phyloP scores from a whole-genome alignment of 192 early-diverging fungal genomes.

The Gryganskiella cystojenkinii region DNA sequence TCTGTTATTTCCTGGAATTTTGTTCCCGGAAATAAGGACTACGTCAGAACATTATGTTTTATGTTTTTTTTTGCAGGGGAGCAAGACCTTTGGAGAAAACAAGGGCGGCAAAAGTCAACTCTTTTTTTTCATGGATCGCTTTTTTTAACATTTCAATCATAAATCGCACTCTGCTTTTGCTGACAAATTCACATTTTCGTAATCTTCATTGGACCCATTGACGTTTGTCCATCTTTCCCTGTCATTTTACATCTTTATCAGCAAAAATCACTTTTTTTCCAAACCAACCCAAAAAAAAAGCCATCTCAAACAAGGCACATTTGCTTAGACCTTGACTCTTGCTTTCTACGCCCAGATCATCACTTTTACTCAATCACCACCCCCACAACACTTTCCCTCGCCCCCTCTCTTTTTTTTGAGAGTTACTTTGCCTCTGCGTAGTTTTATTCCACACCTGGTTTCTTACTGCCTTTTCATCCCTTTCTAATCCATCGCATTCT shows the following conservation, averaged over 20 bases:
- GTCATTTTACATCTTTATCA: background rate
- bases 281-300: no score
- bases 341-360: no score
- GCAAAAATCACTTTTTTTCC: background rate
- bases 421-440: no score
- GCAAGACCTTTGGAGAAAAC: background rate
- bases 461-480: background rate
- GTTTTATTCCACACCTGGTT: no score
- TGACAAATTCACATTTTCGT: no score
- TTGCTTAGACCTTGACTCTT: no score
- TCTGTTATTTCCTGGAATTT: background rate
- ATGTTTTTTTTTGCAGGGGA: background rate
- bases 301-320: no score
- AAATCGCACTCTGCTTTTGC: background rate
- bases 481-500: background rate
- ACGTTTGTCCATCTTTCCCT: constrained; percentile 10
- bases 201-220: background rate
- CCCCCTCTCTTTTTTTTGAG: no score
- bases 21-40: background rate
- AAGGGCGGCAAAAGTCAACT: background rate
- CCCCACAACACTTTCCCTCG: no score
- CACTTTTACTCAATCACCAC: no score
- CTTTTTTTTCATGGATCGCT: background rate
- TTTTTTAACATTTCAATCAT: constrained; percentile 4
- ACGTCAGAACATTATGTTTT: no score